Conservation (phyloP, 129 eudicot genomes). For the Centella asiatica region DNA sequence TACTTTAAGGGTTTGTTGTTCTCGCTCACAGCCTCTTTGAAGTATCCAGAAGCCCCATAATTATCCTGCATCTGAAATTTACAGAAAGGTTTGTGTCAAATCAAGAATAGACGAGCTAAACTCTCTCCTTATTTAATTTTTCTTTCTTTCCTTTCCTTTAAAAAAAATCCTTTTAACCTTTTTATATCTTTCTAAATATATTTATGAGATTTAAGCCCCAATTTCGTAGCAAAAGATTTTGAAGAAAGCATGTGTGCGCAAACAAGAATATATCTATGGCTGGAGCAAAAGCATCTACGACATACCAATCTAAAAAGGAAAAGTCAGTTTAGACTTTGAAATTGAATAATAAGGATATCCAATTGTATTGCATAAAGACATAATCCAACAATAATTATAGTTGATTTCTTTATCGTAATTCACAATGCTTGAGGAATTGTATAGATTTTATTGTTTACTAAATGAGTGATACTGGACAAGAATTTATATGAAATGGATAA, state of each 20-base stretch:
- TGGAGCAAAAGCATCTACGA: too few species aligned
- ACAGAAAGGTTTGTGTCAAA: constrained; percentile 12
- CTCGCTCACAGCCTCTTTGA: constrained; percentile 48
- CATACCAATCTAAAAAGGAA: not conserved
- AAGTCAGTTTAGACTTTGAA: not conserved
- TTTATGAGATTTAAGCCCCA: not conserved
- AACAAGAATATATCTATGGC: not conserved
- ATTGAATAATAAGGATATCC: not conserved
- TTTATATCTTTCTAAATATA: not conserved
- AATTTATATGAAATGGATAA: not conserved
- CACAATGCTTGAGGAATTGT: too few species aligned
- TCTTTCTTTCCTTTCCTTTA: too few species aligned
- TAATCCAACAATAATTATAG: not conserved
- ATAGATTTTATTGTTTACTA: too few species aligned
- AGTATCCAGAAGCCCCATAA: constrained; percentile 97
- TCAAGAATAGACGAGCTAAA: too few species aligned
- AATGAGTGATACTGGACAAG: too few species aligned
- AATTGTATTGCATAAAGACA: not conserved
- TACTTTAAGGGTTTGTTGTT: constrained; percentile 34
- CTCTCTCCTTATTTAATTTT: too few species aligned
- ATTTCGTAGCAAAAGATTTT: not conserved
- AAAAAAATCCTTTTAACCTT: not conserved
- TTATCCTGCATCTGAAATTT: constrained; percentile 73
- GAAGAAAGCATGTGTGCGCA: not conserved
- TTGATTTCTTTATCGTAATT: not conserved